Conservation (phyloP, 768 basidiomycete species). For the Boletales sp. region DNA sequence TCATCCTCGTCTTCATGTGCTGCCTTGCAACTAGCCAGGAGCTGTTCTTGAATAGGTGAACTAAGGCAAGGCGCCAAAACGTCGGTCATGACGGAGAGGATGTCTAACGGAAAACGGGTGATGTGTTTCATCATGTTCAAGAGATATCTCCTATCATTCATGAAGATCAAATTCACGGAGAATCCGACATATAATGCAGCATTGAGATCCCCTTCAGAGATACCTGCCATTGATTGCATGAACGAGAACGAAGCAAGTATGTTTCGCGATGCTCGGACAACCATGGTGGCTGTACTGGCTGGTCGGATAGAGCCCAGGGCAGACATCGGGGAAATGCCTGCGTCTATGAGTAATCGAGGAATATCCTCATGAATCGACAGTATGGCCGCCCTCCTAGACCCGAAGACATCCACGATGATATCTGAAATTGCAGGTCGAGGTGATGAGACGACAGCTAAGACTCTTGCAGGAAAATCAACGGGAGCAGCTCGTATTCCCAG, state of each 20-base stretch:
- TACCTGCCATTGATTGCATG: slow-evolving; percentile 14
- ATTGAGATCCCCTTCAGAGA: slow-evolving; percentile 32
- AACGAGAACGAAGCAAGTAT: slow-evolving; percentile 33
- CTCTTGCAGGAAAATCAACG: slow-evolving; percentile 52
- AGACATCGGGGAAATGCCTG: slow-evolving; percentile 21
- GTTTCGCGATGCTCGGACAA: slow-evolving; percentile 39
- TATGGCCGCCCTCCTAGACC: slow-evolving; percentile 32
- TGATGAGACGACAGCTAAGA: slow-evolving; percentile 48
- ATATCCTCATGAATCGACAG: slow-evolving; percentile 36
- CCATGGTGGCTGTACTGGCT: slow-evolving; percentile 33
- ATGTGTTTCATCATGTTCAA: slow-evolving; percentile 31
- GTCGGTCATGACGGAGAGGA: slow-evolving; percentile 38
- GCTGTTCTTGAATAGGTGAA: slow-evolving; percentile 16
- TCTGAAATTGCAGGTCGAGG: slow-evolving; percentile 33
- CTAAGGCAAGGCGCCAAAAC: slow-evolving; percentile 35
- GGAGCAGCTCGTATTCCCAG: slow-evolving; percentile 52
- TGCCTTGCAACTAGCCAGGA: slow-evolving; percentile 30
- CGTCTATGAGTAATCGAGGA: slow-evolving; percentile 26
- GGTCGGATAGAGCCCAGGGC: slow-evolving; percentile 26
- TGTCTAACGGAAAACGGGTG: slow-evolving; percentile 39
- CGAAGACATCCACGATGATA: slow-evolving; percentile 48
- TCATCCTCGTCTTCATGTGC: slow-evolving; percentile 31
- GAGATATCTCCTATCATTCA: slow-evolving; percentile 31
- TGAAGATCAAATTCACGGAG: slow-evolving; percentile 37
- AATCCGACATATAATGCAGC: slow-evolving; percentile 36